Evolutionary conservation across 768 basidiomycete species (phyloP).

Genomic region (Podaxis pistillaris): DNA sequence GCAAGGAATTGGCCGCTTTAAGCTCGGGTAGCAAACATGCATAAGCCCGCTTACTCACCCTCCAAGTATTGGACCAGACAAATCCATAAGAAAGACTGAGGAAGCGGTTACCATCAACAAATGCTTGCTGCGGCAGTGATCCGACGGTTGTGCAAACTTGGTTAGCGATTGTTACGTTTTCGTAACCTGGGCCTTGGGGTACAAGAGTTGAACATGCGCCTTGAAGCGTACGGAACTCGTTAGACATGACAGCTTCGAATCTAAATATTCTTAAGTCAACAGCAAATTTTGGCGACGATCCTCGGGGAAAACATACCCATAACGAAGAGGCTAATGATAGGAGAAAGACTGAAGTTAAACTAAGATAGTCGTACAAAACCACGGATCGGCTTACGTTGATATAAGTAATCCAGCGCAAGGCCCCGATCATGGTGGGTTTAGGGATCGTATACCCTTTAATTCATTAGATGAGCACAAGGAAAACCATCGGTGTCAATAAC

Average conservation of each 20-base stretch:
- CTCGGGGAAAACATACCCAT: constrained; percentile 18
- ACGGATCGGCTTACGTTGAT: constrained; percentile 46
- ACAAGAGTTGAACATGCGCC: constrained; percentile 59
- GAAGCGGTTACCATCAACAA: constrained; percentile 59
- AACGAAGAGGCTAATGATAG: constrained; percentile 15
- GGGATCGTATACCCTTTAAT: constrained; percentile 42
- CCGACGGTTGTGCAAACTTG: constrained; percentile 78
- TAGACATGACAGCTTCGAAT: constrained; percentile 75
- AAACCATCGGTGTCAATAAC: neutral
- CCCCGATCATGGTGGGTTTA: constrained; percentile 63
- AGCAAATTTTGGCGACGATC: constrained; percentile 28
- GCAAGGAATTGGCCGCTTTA: neutral
- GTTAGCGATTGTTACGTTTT: constrained; percentile 52
- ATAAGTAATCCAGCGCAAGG: constrained; percentile 64
- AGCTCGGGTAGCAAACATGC: neutral
- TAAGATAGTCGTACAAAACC: neutral
- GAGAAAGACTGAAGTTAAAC: constrained; percentile 9
- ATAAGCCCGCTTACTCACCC: constrained; percentile 27
- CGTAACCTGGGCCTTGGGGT: constrained; percentile 63
- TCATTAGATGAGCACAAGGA: neutral
- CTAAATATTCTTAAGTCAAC: constrained; percentile 52
- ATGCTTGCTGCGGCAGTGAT: constrained; percentile 50
- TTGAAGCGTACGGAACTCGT: constrained; percentile 76
- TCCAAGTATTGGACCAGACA: constrained; percentile 37
- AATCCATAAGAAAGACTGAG: constrained; percentile 47